phyloP scores from a whole-genome alignment of 2,329 filamentous ascomycete species.

The Capronia epimyces region DNA sequence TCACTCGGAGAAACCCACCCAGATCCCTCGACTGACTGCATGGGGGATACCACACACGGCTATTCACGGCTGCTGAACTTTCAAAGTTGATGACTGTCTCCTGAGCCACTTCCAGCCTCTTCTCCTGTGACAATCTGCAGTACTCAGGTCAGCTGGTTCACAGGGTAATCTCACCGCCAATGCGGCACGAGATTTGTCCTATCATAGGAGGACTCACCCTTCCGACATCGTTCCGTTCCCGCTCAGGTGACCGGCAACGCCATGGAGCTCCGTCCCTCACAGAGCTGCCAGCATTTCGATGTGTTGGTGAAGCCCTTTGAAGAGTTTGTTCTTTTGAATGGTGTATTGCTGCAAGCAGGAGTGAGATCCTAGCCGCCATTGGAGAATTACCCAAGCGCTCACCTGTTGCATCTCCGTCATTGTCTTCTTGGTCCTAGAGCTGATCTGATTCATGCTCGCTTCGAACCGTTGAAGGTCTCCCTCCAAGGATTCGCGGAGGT shows the following conservation, averaged over 20 bases:
- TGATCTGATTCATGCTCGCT: conserved; percentile 10
- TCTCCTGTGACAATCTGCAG: not conserved
- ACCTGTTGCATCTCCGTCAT: conserved; percentile 21
- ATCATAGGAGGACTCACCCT: not conserved
- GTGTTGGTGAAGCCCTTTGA: conserved; percentile 16
- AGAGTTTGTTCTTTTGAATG: conserved; percentile 15
- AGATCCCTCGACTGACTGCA: no score
- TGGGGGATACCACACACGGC: no score
- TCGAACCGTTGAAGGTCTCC: conserved; percentile 11
- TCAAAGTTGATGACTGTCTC: not conserved
- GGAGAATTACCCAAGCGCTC: not conserved
- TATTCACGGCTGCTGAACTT: not conserved
- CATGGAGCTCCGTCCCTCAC: conserved; percentile 1
- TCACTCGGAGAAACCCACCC: no score
- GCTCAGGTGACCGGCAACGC: not conserved
- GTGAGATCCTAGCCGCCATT: not conserved
- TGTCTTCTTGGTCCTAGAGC: conserved; percentile 14
- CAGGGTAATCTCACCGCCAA: no score
- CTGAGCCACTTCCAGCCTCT: not conserved
- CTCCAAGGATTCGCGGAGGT: conserved; percentile 4
- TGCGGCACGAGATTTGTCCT: no score
- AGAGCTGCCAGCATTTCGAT: conserved; percentile 18
- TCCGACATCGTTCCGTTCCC: not conserved
- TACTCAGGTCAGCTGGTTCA: not conserved
- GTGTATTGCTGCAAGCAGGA: conserved; percentile 15